phyloP scores from a whole-genome alignment of 768 basidiomycete species.

The Xanthoconium purpureum region DNA sequence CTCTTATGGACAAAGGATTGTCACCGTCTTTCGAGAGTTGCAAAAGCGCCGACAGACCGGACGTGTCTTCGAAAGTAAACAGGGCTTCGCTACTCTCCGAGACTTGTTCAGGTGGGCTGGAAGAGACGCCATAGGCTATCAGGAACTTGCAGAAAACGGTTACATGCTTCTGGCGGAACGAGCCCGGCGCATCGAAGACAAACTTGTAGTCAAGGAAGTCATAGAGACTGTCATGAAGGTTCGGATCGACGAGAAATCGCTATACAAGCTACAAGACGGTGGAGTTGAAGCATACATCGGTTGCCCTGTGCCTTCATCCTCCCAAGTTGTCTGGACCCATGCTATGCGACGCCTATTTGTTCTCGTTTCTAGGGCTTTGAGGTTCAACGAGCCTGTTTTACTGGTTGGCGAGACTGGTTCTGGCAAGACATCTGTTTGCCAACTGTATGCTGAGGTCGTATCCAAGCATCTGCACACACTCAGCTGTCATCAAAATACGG shows the following conservation, averaged over 20 bases:
- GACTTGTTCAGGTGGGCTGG: constrained; percentile 98
- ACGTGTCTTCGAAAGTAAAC: constrained; percentile 96
- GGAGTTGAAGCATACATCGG: constrained; percentile 52
- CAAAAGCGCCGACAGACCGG: constrained; percentile 88
- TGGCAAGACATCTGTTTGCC: constrained; percentile 96
- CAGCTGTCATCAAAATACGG: constrained; percentile 98
- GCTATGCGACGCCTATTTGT: constrained; percentile 90
- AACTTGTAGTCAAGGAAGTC: constrained; percentile 84
- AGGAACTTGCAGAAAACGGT: constrained; percentile 92
- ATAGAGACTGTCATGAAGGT: constrained; percentile 90
- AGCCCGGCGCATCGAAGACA: constrained; percentile 81
- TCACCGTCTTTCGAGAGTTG: constrained; percentile 87
- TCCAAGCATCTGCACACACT: constrained; percentile 63
- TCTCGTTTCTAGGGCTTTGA: constrained; percentile 79
- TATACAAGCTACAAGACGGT: constrained; percentile 60
- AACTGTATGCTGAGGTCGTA: constrained; percentile 72
- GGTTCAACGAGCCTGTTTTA: constrained; percentile 90
- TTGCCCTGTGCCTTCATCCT: constrained; percentile 44
- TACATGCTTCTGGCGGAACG: constrained; percentile 98
- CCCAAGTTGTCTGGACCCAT: constrained; percentile 82
- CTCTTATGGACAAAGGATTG: constrained; percentile 88
- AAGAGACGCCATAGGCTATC: constrained; percentile 82
- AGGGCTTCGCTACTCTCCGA: constrained; percentile 93
- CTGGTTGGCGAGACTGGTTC: constrained; percentile 97
- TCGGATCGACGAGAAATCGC: constrained; percentile 61